Percentiles rank a stretch among this genome's conserved stretches.
Evolutionary conservation across 2,329 filamentous ascomycete species (phyloP).

Genomic region (Coniochaeta sp.): DNA sequence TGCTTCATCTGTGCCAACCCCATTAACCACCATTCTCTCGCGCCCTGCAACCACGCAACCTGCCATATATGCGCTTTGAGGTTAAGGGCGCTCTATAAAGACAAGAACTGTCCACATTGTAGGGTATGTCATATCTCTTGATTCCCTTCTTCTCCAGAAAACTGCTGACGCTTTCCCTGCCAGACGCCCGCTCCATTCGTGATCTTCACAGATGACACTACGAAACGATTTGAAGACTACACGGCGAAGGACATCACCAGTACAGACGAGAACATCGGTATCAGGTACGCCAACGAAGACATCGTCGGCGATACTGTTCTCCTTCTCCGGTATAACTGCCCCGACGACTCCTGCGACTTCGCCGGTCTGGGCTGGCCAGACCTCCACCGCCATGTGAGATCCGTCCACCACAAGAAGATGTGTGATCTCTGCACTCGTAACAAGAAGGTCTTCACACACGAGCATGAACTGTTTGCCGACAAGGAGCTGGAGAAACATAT

Average conservation of each 20-base stretch:
- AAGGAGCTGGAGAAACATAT: conserved; percentile 82
- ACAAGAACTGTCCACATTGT: conserved; percentile 93
- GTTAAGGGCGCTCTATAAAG: conserved; percentile 91
- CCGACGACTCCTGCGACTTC: conserved; percentile 71
- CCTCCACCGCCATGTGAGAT: conserved; percentile 69
- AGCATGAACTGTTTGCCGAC: conserved; percentile 84
- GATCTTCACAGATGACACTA: conserved; percentile 81
- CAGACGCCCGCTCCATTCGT: conserved; percentile 68
- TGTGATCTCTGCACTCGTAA: conserved; percentile 85
- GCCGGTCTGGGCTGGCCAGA: conserved; percentile 63
- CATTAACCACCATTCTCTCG: conserved; percentile 78
- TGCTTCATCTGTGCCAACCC: conserved; percentile 97
- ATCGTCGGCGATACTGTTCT: conserved; percentile 89
- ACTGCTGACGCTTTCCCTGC: conserved; percentile 6
- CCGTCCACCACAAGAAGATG: conserved; percentile 78
- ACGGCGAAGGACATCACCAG: conserved; percentile 64
- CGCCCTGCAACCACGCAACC: conserved; percentile 92
- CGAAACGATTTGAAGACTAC: conserved; percentile 84
- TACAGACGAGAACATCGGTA: conserved; percentile 79
- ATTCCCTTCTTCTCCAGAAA: background rate
- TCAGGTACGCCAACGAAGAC: conserved; percentile 80
- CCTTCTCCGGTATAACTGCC: conserved; percentile 89
- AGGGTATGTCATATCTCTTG: conserved; percentile 55
- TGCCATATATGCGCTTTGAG: conserved; percentile 94
- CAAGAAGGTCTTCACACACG: conserved; percentile 98